Base-by-base conservation (phyloP, 306 rosid species). In the Astragalus membranaceus region DNA sequence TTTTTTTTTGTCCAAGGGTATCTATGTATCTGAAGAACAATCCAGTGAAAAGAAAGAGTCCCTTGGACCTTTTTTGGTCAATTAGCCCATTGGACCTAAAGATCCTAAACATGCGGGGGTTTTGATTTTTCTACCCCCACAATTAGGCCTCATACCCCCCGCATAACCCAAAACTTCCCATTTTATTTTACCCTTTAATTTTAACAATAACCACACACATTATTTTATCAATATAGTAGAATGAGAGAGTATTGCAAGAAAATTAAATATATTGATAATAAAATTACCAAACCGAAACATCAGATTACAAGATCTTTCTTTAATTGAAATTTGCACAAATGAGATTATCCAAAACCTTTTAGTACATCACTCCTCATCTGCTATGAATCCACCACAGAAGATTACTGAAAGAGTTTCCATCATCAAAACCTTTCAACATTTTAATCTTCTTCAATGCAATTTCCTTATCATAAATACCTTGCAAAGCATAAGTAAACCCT, bases 361-460 rank as follows among this genome's bases (percentile, higher is more conserved):
- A 26, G 30, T 76, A 10, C 46, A 20, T 23, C 37, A 37, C 6
- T n/a, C 58, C 17, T 69, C 57, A 83, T 83, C 98, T 83, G 72
- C 96, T 90, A 57, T 90, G 96, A 73, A 88, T 76, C 98, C 98
- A 92, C 96, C 96, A 92, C 6, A 92, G 64, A n/a, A 90, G 83
- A 84, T 92, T 92, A n/a, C 74, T 85, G 13, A 70, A 83, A 1
- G 98, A 86, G 67, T 86, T 88, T n/a, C 98, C 98, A 72, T 88
- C 98, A 80, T 92, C 98, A 52, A 67, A 81, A 17, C 88, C 91
- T 10, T 57, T 83, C 87, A 92, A 85, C 35, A 12, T 71, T 74
- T 84, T 82, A 4, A 84, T 80, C 59, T 84, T 86, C 61, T 43
- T 78, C 86, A 89, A 60, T 13, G 96, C 92, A 16, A 64, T 75